These are phyloP conservation scores for Trypanosoma mega DNA, from an alignment of 208 protist species.

Conservation along the genomic window DNA sequence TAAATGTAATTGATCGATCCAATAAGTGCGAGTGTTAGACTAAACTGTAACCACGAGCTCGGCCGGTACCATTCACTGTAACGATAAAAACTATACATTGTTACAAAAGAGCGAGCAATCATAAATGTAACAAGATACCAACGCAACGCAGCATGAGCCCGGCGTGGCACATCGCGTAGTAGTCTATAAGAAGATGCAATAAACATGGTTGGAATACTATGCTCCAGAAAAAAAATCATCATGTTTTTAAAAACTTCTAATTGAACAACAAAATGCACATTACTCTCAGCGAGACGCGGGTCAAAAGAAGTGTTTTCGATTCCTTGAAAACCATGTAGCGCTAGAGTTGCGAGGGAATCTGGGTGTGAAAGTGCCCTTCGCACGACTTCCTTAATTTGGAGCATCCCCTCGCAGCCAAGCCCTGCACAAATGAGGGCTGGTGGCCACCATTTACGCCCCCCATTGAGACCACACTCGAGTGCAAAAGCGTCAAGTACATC, in stretches of 20 bases:
- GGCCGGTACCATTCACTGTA: conserved; percentile 18
- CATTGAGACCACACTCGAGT: conserved; percentile 38
- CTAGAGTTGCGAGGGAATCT: conserved; percentile 30
- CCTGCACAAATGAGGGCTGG: conserved; percentile 14
- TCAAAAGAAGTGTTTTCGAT: conserved; percentile 44
- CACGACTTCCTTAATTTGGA: conserved; percentile 25
- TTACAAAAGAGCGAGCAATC: conserved; percentile 30
- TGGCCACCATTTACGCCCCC: conserved; percentile 22
- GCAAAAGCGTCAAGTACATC: conserved; percentile 40
- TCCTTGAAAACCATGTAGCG: conserved; percentile 40
- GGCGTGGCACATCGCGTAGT: conserved; percentile 55
- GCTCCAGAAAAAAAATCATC: conserved; percentile 32
- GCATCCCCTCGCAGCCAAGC: conserved; percentile 25
- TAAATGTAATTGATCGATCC: conserved; percentile 82
- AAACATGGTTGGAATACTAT: conserved; percentile 40
- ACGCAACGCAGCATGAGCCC: conserved; percentile 60
- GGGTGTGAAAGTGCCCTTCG: conserved; percentile 18
- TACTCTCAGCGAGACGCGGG: conserved; percentile 42
- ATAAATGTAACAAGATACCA: conserved; percentile 83
- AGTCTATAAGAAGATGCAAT: conserved; percentile 53
- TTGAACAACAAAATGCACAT: conserved; percentile 80
- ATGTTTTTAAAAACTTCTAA: conserved; percentile 59
- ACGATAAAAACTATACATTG: conserved; percentile 48
- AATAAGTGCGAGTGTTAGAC: conserved; percentile 46
- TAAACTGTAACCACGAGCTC: conserved; percentile 29